Evolutionary conservation across 768 basidiomycete genomes (phyloP).

Genomic region (Rhizopogon vesiculosus): DNA sequence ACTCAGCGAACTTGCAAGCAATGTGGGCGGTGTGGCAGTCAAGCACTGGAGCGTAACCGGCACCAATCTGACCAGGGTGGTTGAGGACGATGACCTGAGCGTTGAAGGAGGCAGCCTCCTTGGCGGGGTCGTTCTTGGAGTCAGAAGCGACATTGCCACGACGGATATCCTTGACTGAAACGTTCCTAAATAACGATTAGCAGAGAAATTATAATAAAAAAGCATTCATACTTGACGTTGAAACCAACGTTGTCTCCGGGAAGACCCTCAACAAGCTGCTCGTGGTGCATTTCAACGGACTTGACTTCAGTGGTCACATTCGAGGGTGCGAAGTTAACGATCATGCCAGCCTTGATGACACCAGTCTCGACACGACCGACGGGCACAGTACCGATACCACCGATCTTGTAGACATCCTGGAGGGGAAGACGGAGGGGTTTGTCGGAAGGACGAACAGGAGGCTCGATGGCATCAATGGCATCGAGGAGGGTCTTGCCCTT

Average conservation of each 20-base stretch:
- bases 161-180: slow-evolving; percentile 99
- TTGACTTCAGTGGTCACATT: slow-evolving; percentile 99
- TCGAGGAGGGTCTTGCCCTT: slow-evolving; percentile 99
- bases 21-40: slow-evolving; percentile 99
- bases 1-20: slow-evolving; percentile 98
- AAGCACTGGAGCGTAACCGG: slow-evolving; percentile 97
- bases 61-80: slow-evolving; percentile 99
- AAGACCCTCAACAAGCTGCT: slow-evolving; percentile 88
- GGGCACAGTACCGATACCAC: slow-evolving; percentile 99
- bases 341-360: slow-evolving; percentile 99
- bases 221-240: slow-evolving; percentile 81
- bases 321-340: slow-evolving; percentile 93
- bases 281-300: slow-evolving; percentile 99
- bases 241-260: slow-evolving; percentile 99
- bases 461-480: slow-evolving; percentile 99
- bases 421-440: slow-evolving; percentile 99
- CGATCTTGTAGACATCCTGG: slow-evolving; percentile 99
- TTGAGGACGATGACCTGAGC: slow-evolving; percentile 99
- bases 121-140: slow-evolving; percentile 99
- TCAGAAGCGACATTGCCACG: slow-evolving; percentile 99
- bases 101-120: slow-evolving; percentile 98
- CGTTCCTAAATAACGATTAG: slow-evolving; percentile 64
- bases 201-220: not conserved
- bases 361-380: slow-evolving; percentile 99
- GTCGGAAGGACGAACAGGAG: slow-evolving; percentile 93